Conservation (phyloP, 306 rosid species). For the Biancaea sappan region DNA sequence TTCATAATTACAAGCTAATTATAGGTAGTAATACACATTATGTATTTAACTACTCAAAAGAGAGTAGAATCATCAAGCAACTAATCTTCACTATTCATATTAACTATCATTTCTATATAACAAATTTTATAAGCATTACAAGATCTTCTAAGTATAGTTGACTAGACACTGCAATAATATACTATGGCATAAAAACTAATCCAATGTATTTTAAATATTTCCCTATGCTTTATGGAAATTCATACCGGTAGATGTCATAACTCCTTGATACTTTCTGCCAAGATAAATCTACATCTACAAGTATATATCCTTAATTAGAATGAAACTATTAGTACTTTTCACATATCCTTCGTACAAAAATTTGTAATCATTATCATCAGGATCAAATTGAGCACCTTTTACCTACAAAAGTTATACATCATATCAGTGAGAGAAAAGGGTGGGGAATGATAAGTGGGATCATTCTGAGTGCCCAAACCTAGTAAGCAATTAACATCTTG, state of each 20-base stretch:
- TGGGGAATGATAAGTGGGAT: neutral
- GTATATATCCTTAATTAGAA: neutral
- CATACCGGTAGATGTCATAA: neutral
- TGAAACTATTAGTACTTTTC: constrained; percentile 1
- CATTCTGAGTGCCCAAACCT: neutral
- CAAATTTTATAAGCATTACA: neutral
- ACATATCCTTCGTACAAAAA: constrained; percentile 83
- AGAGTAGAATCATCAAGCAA: neutral
- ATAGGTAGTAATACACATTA: too few species aligned
- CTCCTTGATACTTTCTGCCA: neutral
- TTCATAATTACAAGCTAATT: too few species aligned
- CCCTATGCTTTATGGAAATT: neutral
- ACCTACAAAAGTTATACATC: constrained; percentile 50
- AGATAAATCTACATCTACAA: neutral
- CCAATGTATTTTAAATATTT: neutral
- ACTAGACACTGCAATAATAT: neutral
- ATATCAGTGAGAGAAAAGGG: neutral
- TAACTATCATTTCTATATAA: neutral
- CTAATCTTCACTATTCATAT: neutral
- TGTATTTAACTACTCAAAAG: too few species aligned
- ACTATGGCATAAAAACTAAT: neutral
- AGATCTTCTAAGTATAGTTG: neutral
- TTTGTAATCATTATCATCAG: constrained; percentile 57
- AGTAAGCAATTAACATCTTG: too few species aligned
- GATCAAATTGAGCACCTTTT: constrained; percentile 38